Evolutionary conservation across 2,329 filamentous ascomycete species (phyloP).

Genomic region (Thielaviopsis euricoi): DNA sequence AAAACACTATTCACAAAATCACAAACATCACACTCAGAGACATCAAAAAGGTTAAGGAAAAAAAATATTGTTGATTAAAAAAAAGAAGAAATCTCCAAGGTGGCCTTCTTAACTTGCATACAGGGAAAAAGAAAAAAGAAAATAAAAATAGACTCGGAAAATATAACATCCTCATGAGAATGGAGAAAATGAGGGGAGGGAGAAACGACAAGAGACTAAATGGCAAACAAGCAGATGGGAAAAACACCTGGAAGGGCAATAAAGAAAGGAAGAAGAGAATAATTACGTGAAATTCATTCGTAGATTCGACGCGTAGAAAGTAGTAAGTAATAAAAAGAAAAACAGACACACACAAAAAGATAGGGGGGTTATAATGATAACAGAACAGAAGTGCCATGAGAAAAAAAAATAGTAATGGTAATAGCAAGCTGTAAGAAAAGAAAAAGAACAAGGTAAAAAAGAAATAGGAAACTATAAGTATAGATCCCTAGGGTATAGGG

Average conservation of each 20-base stretch:
- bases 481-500: neutral
- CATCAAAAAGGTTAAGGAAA: neutral
- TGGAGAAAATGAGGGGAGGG: neutral
- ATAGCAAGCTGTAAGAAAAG: neutral
- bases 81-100: neutral
- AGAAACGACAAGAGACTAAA: neutral
- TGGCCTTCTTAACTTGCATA: neutral
- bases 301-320: neutral
- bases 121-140: neutral
- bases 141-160: neutral
- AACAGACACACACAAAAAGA: too few relatives aligned
- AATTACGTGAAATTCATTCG: neutral
- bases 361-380: neutral
- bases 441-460: conserved; percentile 14
- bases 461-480: conserved; percentile 15
- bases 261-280: neutral
- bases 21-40: too few relatives aligned
- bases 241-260: neutral
- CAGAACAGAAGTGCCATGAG: neutral
- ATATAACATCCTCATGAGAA: neutral
- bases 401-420: neutral
- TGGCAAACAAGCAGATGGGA: neutral
- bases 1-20: too few relatives aligned
- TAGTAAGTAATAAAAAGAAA: neutral
- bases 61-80: neutral